Percentiles rank a stretch among this genome's conserved stretches.
Conservation (phyloP, 192 early-diverging fungal genomes). For the Funneliformis mosseae region DNA sequence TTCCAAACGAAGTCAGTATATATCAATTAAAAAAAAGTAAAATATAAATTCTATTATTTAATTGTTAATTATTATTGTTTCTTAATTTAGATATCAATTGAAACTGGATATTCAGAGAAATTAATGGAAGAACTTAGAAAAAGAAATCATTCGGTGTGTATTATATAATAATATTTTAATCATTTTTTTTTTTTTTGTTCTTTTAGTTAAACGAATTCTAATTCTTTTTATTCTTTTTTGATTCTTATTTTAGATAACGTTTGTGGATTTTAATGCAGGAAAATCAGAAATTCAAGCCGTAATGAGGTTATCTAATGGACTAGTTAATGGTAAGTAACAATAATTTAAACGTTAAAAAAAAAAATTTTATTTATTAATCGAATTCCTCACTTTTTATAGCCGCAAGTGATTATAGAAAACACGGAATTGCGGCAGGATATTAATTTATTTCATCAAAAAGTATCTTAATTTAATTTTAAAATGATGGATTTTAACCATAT, state of each 20-base stretch:
- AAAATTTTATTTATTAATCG: constrained; percentile 35
- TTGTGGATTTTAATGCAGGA: not conserved
- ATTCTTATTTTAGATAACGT: not conserved
- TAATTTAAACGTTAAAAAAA: not conserved
- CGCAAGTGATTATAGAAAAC: constrained; percentile 67
- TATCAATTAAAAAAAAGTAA: not conserved
- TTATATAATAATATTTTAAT: not conserved
- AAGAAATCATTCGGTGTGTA: not conserved
- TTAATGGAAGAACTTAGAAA: constrained; percentile 33
- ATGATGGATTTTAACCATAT: too few species aligned
- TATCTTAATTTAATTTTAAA: too few species aligned
- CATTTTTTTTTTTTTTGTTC: too few species aligned
- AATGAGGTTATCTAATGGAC: not conserved
- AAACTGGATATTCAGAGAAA: not conserved
- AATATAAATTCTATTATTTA: not conserved
- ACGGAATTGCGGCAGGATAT: constrained; percentile 65
- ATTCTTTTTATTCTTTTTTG: not conserved
- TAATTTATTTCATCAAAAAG: constrained; percentile 17
- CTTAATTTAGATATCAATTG: not conserved
- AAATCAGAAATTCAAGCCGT: not conserved
- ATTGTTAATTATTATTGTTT: not conserved
- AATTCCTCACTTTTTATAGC: constrained; percentile 43
- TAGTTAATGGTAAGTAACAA: not conserved
- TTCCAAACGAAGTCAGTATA: constrained; percentile 65
- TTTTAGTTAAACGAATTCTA: not conserved